Evolutionary conservation across 768 basidiomycete species (phyloP).

Genomic region (Suillus clintonianus): DNA sequence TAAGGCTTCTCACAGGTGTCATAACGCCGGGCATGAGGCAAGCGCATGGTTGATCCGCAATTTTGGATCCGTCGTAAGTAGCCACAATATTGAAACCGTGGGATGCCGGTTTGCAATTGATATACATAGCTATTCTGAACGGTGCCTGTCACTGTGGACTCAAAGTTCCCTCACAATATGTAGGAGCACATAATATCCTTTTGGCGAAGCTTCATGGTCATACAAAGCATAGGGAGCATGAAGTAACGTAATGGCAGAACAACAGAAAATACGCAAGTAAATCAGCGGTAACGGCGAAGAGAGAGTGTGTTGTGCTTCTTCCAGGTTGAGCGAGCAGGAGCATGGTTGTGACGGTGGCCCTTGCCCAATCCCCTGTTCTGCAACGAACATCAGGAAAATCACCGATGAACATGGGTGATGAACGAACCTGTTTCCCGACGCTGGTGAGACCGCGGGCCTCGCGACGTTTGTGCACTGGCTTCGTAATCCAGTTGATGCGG

Average conservation of each 20-base stretch:
- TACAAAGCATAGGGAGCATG: constrained; percentile 31
- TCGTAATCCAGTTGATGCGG: constrained; percentile 98
- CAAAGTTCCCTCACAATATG: neutral
- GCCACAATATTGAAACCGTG: neutral
- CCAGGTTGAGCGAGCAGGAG: constrained; percentile 89
- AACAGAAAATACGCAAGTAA: neutral
- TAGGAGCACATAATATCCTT: constrained; percentile 2
- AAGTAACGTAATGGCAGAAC: constrained; percentile 15
- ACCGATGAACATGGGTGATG: neutral
- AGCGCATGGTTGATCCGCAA: neutral
- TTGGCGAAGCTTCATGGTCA: constrained; percentile 14
- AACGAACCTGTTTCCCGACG: constrained; percentile 87
- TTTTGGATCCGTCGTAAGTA: neutral
- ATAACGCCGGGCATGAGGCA: neutral
- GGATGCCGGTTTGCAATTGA: neutral
- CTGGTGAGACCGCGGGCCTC: constrained; percentile 97
- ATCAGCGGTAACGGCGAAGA: constrained; percentile 83
- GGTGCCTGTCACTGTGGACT: no score
- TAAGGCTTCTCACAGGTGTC: neutral
- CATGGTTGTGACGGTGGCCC: constrained; percentile 92
- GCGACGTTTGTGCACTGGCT: constrained; percentile 98
- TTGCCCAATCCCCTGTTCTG: constrained; percentile 98
- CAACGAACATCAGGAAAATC: constrained; percentile 5
- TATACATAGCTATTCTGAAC: neutral
- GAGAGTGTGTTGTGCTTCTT: constrained; percentile 98